phyloP scores from a whole-genome alignment of 108 stramenopile species.

The Ochromonas danica region DNA sequence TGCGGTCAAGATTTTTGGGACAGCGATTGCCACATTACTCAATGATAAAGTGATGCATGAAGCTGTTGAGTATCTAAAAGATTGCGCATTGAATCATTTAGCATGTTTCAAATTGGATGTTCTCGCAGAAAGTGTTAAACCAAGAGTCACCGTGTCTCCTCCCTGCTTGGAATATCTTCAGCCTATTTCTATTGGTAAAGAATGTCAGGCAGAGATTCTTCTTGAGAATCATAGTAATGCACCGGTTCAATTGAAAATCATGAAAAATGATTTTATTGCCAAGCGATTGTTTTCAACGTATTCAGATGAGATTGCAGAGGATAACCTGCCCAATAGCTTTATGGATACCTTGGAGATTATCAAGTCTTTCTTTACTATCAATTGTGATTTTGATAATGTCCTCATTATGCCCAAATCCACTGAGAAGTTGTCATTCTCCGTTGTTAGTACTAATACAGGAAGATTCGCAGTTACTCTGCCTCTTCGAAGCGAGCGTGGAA shows the following conservation, averaged over 20 bases:
- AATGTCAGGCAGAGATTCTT: background rate
- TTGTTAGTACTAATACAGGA: background rate
- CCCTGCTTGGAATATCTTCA: background rate
- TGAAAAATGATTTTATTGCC: background rate
- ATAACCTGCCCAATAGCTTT: background rate
- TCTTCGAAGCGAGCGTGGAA: background rate
- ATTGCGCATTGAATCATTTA: background rate
- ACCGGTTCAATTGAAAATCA: background rate
- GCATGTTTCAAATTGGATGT: background rate
- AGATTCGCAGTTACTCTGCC: background rate
- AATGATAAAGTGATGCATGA: constrained; percentile 31
- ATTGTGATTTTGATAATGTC: no score
- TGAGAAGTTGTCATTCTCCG: background rate
- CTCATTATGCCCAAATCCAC: constrained; percentile 3
- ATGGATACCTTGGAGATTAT: background rate
- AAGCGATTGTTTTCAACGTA: background rate
- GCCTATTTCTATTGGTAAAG: background rate
- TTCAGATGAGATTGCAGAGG: background rate
- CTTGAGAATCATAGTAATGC: background rate
- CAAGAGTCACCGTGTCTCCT: background rate
- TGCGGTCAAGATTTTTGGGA: background rate
- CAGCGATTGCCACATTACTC: background rate
- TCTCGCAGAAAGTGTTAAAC: background rate
- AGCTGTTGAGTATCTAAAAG: constrained; percentile 25
- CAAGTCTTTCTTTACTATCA: background rate